phyloP scores from a whole-genome alignment of 2,329 filamentous ascomycete genomes.

The Curvularia lunata region DNA sequence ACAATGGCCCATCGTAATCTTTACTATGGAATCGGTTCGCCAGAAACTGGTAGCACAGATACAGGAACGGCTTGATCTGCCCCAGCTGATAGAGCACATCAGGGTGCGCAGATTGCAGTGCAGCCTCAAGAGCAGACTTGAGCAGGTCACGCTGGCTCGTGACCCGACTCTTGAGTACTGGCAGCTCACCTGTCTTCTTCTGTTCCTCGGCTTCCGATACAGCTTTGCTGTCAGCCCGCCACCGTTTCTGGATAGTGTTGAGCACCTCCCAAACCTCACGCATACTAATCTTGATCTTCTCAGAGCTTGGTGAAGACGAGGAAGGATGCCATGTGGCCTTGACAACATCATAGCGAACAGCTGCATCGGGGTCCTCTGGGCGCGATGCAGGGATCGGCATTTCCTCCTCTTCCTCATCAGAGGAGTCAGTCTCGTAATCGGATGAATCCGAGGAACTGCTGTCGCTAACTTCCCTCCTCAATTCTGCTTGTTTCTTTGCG shows the following conservation, averaged over 20 bases:
- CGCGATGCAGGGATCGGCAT: constrained; percentile 62
- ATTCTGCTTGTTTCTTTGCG: constrained; percentile 22
- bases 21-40: constrained; percentile 55
- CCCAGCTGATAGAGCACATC: constrained; percentile 53
- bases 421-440: constrained; percentile 59
- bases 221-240: constrained; percentile 64
- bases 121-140: constrained; percentile 57
- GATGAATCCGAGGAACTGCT: constrained; percentile 57
- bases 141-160: constrained; percentile 64
- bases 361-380: constrained; percentile 60
- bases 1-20: constrained; percentile 53
- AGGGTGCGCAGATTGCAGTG: constrained; percentile 55
- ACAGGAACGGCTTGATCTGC: constrained; percentile 51
- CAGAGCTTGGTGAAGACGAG: constrained; percentile 56
- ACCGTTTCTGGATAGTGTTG: constrained; percentile 65
- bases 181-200: constrained; percentile 61
- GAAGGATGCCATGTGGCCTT: constrained; percentile 66
- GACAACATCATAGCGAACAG: constrained; percentile 64
- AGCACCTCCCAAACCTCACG: constrained; percentile 65
- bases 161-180: constrained; percentile 63
- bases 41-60: constrained; percentile 57
- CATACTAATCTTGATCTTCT: constrained; percentile 62
- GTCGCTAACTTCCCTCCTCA: constrained; percentile 47
- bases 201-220: constrained; percentile 65
- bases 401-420: constrained; percentile 60